Evolutionary conservation across 805 yeast species (phyloP), one percentile per base, ranked within the genome.

Genomic region (Candida awuae): DNA sequence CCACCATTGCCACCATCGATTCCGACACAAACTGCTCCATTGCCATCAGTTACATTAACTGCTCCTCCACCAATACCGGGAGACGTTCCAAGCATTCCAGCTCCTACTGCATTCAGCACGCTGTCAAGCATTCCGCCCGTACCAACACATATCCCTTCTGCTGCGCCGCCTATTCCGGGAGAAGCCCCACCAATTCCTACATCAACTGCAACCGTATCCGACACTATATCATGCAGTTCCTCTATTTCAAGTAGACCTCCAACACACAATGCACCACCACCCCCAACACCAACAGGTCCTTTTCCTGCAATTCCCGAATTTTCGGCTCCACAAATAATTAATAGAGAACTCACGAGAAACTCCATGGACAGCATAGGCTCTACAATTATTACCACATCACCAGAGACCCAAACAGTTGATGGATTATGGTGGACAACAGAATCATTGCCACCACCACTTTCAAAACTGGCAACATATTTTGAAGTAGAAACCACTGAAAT

Each of bases 351-450:
- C 8, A 41, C 43, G 4, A 36, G 40, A 23, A 29, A 37, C 4
- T 41, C 43, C 18, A 12, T 36, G 12, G 43, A 36, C 10, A 32
- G 39, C 12, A 13, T 31, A 8, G 17, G 9, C 3, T 18, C 39
- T 16, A 14, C 28, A 20, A 28, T 39, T 14, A 16, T 12, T 2
- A 20, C 38, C 2, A 22, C 31, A 4, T 12, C 26, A 20, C 16
- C 21, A 6, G 8, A 31, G 14, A 13, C 33, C 13, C 48, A 68
- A 3, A 35, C 38, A 4, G 14, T 32, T 13, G 27, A 45, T 8
- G 34, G 39, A 3, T 60, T 58, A 14, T 87, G 96, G 96, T 84
- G 92, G 90, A 48, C 74, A 13, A 61, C 61, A 9, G 65, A 70
- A 13, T 69, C 70, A 7, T 61, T 78, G 6, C 95, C 95, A 2